phyloP scores from a whole-genome alignment of 169 alveolate genomes.

The Amoebophrya sp. region DNA sequence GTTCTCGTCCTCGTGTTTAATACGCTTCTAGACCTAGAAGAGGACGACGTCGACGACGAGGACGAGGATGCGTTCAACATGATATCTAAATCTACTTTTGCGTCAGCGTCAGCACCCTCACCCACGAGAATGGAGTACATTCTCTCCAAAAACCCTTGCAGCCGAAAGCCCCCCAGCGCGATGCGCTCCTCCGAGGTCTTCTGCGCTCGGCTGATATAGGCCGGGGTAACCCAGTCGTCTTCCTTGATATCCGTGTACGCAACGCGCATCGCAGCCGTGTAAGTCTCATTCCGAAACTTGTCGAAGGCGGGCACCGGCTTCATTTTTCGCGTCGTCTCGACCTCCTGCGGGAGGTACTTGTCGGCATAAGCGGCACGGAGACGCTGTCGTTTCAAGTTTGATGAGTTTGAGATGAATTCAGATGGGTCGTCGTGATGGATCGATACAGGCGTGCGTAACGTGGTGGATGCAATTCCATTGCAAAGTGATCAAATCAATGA shows the following conservation, averaged over 20 bases:
- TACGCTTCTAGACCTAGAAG: too few species aligned
- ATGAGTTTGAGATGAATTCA: too few species aligned
- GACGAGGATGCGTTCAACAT: too few species aligned
- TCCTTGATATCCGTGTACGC: background rate
- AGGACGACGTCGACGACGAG: too few species aligned
- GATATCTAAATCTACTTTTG: too few species aligned
- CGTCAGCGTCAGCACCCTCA: too few species aligned
- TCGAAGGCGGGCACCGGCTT: background rate
- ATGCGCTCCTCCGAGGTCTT: background rate
- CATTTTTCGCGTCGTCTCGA: background rate
- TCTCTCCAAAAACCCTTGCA: background rate
- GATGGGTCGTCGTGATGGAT: too few species aligned
- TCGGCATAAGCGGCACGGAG: background rate
- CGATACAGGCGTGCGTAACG: too few species aligned
- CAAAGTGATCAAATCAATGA: too few species aligned
- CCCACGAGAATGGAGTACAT: background rate
- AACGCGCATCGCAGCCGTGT: background rate
- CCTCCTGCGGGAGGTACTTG: background rate
- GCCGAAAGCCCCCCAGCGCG: background rate
- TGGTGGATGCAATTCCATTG: too few species aligned
- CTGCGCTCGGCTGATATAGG: background rate
- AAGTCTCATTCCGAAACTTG: background rate
- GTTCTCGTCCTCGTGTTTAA: too few species aligned
- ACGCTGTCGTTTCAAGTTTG: background rate
- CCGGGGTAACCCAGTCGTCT: background rate